These are phyloP conservation scores for Brasenia schreberi DNA, from an alignment of 164 flowering plant species.

Conservation along the genomic window DNA sequence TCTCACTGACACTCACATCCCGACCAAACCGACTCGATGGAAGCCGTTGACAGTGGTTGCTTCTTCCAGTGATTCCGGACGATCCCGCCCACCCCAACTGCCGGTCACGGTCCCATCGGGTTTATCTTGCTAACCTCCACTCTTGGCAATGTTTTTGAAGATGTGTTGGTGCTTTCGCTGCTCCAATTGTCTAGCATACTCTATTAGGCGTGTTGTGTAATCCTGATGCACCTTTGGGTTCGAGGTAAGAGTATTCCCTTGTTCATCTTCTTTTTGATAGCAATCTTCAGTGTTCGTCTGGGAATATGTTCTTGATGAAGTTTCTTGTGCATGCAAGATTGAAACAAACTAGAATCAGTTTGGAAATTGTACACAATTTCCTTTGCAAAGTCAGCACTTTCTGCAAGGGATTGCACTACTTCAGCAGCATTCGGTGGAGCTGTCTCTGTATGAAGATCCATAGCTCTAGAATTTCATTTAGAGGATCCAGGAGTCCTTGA, in stretches of 20 bases:
- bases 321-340: background rate
- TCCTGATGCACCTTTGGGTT: conserved; percentile 2
- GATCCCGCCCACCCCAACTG: no score
- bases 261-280: conserved; percentile 14
- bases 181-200: conserved; percentile 13
- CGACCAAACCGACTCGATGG: no score
- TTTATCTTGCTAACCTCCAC: no score
- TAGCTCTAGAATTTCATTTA: no score
- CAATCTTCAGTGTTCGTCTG: conserved; percentile 33
- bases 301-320: background rate
- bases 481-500: no score
- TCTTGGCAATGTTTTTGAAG: conserved; percentile 17
- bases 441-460: conserved; percentile 3
- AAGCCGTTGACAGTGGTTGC: no score
- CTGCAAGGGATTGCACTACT: conserved; percentile 31
- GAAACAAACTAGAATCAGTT: conserved; percentile 7
- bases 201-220: conserved; percentile 9
- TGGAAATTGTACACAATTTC: conserved; percentile 19
- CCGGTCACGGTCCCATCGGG: no score
- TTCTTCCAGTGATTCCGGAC: no score
- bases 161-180: conserved; percentile 9
- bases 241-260: conserved; percentile 11
- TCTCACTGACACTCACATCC: no score
- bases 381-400: conserved; percentile 27
- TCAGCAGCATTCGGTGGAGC: conserved; percentile 23